Base-by-base conservation (phyloP, 176 grass and related monocot genomes). In the Oryza glumipatula region DNA sequence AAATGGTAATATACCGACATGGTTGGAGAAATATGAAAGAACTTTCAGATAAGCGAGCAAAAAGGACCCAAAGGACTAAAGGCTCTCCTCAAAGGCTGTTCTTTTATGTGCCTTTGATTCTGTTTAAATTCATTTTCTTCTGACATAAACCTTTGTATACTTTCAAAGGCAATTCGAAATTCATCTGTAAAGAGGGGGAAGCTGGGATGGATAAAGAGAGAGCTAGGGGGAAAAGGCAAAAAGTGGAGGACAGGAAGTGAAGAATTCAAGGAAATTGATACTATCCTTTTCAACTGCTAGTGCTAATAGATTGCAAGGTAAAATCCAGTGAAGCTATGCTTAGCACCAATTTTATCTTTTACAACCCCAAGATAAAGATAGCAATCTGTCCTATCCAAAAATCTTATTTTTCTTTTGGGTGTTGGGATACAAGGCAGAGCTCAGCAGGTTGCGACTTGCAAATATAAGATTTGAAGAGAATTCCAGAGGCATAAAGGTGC, bases 211-310 rank as follows among this genome's bases (percentile, higher is more conserved):
- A 86, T 78, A 89, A 85, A 4, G 47, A 75, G 26, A 72, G 33
- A 67, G 30, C 39, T 71, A 23, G 36, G 47, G 11, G 19, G 60
- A 39, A 75, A 74, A 13, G 12, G 8, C n/a, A 16, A 41, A 41
- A 8, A 7, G 39, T 41, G 39, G 39, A 5, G 28, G 12, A 14
- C 67, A 23, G 26, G 21, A 65, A 84, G 70, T 43, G 52, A 71
- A 65, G 71, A 67, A 81, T 47, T 76, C 65, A 81, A 32, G 65
- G 76, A 91, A 87, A 54, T 80, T 91, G 39, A 35, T 11, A 58
- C 69, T 6, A 46, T 66, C 23, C 65, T 82, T 81, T 72, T 22
- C 39, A 23, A 80, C 8, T 67, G 35, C 19, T 66, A 74, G 68
- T 48, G 11, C 48, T 43, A 86, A 48, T 6, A 15, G 41, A 61